Base-by-base conservation (phyloP, 345 rosid genomes). In the Salix koriyanagi region DNA sequence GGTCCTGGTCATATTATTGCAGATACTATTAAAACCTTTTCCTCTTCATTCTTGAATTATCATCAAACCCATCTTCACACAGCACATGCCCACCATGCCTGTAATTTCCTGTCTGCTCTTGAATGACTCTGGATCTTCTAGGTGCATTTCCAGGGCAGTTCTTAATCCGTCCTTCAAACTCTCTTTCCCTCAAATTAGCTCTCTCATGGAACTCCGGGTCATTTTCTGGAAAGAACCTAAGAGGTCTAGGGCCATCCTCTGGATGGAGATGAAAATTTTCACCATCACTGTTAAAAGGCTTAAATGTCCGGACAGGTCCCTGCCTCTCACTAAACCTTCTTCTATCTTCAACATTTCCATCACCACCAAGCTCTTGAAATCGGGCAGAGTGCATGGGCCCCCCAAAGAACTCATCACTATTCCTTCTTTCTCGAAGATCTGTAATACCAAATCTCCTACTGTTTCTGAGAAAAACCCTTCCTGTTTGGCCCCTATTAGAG, bases 311-410 rank as follows among this genome's bases (percentile, higher is more conserved):
- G 32, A 81, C 72, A 80, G 86, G 91, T 70, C 84, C 91, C 50
- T 86, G 87, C 78, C 92, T 90, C 81, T 86, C 94, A 65, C 84
- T 87, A 79, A 87, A 84, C 79, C 91, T 86, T 80, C 94, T 89
- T 75, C 96, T 89, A 75, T 88, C 90, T 69, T 88, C 92, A 44
- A 71, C 76, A 82, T 86, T 81, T 73, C 83, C 91, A 77, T 89
- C 93, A 75, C 73, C 83, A 75, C 86, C 89, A 50, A 88, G 79
- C 69, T 89, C 93, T 76, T 84, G 86, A 82, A 89, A 92, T 70
- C 90, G 85, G 42, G 87, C 87, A 84, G 94, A 79, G 75, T 84
- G 86, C 84, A 80, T 58, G 18, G 87, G 90, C 68, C 90, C 88
- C 14, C 86, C 88, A 79, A 86, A 87, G 79, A 83, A 91, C 69